Evolutionary conservation across 768 basidiomycete species (phyloP).

Genomic region (Russula emetica): DNA sequence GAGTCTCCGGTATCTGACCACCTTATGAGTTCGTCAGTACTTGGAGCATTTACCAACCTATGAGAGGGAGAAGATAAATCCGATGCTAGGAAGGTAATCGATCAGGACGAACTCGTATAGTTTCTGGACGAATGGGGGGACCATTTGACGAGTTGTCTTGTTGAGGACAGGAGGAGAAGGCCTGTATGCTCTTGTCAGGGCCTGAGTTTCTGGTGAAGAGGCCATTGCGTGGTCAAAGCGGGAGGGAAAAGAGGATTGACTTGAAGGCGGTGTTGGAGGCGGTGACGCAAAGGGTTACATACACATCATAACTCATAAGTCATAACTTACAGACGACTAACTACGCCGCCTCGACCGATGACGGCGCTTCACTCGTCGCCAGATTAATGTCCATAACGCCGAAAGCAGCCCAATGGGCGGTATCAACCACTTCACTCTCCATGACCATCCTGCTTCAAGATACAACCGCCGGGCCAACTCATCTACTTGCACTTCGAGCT

Average conservation of each 20-base stretch:
- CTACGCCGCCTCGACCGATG: conserved; percentile 3
- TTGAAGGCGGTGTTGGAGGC: neutral
- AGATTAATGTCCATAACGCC: conserved; percentile 39
- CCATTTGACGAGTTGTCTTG: conserved; percentile 47
- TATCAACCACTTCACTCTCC: conserved; percentile 59
- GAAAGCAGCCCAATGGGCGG: conserved; percentile 53
- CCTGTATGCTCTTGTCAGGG: conserved; percentile 47
- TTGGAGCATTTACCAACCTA: conserved; percentile 89
- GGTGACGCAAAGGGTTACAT: conserved; percentile 1
- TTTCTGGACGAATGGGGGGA: conserved; percentile 89
- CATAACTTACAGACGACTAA: too few relatives aligned
- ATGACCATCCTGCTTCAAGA: conserved; percentile 49
- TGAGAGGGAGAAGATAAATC: conserved; percentile 12
- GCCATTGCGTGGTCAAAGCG: neutral
- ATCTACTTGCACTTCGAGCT: conserved; percentile 57
- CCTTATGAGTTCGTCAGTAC: conserved; percentile 77
- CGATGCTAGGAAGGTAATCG: conserved; percentile 23
- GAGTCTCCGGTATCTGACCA: conserved; percentile 92
- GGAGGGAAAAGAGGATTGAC: neutral
- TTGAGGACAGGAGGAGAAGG: conserved; percentile 40
- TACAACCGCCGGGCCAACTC: conserved; percentile 41
- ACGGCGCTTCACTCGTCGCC: conserved; percentile 34
- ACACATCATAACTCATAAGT: too few relatives aligned
- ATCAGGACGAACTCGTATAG: conserved; percentile 69
- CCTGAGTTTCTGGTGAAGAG: conserved; percentile 45